Evolutionary conservation across 2,329 filamentous ascomycete genomes (phyloP), one percentile per base, ranked within the genome.

Genomic region (Alternaria arborescens): DNA sequence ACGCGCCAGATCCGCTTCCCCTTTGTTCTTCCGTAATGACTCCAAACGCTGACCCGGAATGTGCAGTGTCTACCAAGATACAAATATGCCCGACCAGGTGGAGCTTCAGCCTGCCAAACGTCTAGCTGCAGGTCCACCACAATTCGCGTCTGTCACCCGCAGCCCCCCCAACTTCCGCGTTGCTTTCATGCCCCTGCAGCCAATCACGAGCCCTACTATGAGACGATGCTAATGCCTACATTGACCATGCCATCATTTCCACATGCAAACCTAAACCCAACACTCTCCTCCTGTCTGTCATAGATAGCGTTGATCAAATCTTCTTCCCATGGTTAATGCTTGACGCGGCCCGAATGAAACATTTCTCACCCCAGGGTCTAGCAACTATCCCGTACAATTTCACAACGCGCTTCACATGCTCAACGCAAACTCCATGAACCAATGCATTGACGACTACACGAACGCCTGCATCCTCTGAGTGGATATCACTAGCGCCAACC

Each of bases 361-460:
- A 36, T 28, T 38, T 18, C 28, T 28, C 24, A n/a, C 42, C 18
- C 32, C 22, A 12, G 11, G 20, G 34, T 14, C 16, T 30, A 32
- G 42, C 40, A 32, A 28, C 36, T 26, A 42, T 26, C 32, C 38
- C 26, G 20, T 51, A 43, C 20, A 38, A 34, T 20, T 24, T 41
- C 44, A 43, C 53, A 20, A 24, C 44, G 28, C 54, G 16, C 20
- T 54, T 54, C 42, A 52, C 38, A 61, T 56, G 56, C 53, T 46
- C 43, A 34, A 38, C 34, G 53, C n/a, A 36, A 55, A 43, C 24
- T 52, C 53, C 34, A 32, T 63, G 46, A 63, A 61, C 68, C 67
- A 72, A 67, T 70, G 64, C 65, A 69, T 71, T 71, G 14, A 26
- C 30, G 6, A 59, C 48, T 65, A 61, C 54, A 40, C 42, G 41